A percentile compares a stretch with the other conserved stretches of the same genome.
phyloP scores from a whole-genome alignment of 2,329 filamentous ascomycete species.

The Clonostachys chloroleuca region DNA sequence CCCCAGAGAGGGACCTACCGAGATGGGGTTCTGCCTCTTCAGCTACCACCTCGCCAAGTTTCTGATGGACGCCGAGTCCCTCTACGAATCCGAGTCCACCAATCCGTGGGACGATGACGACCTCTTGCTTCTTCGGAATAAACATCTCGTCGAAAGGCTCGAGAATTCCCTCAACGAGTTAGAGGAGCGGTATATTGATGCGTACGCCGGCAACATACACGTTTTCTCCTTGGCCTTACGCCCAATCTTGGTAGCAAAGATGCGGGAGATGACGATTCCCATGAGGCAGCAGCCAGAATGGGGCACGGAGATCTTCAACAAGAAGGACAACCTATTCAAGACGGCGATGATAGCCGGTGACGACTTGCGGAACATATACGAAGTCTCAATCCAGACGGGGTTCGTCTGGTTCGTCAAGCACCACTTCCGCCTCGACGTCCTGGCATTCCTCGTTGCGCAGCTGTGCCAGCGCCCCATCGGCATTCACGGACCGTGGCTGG shows the following conservation, averaged over 20 bases:
- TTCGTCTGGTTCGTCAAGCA: constrained; percentile 52
- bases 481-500: constrained; percentile 48
- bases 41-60: constrained; percentile 45
- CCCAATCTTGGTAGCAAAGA: constrained; percentile 41
- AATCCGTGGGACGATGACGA: constrained; percentile 26
- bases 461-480: constrained; percentile 44
- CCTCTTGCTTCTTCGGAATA: constrained; percentile 25
- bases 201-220: constrained; percentile 47
- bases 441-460: constrained; percentile 50
- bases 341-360: constrained; percentile 45
- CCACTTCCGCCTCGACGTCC: constrained; percentile 52
- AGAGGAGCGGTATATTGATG: constrained; percentile 45
- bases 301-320: constrained; percentile 41
- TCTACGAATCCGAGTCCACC: constrained; percentile 8
- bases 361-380: constrained; percentile 38
- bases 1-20: constrained; percentile 51
- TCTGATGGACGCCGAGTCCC: constrained; percentile 37
- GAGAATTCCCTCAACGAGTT: constrained; percentile 36
- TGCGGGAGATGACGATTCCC: constrained; percentile 41
- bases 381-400: constrained; percentile 32
- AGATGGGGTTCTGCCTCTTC: constrained; percentile 54
- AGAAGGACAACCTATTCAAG: constrained; percentile 52
- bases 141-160: constrained; percentile 34
- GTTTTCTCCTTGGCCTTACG: constrained; percentile 42
- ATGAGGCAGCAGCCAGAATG: constrained; percentile 41